Base-by-base conservation (phyloP, 805 yeast species). In the Lipomyces orientalis region DNA sequence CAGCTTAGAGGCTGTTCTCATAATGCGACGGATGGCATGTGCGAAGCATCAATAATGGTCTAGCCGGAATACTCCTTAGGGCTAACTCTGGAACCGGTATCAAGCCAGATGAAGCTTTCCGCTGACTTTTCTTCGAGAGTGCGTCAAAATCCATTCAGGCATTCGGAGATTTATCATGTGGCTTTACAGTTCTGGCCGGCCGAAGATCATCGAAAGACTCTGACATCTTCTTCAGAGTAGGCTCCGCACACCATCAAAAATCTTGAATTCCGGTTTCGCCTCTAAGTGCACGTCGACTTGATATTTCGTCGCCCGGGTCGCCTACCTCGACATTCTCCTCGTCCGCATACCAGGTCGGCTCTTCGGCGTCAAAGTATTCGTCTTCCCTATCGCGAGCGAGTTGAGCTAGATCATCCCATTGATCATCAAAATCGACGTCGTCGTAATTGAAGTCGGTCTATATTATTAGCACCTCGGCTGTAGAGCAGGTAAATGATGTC, bases 231-330 rank as follows among this genome's bases (percentile, higher is more conserved):
- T 37, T 37, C 29, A 9, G 43, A 37, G n/a, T 9, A 16, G 19
- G 22, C 10, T 6, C n/a, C 22, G n/a, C 9, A 33, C n/a, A 35
- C 33, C 1, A 4, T 43, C 54, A 67, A 49, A 61, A 69, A 33
- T 69, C 72, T 58, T 66, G 71, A 4, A 66, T 39, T 10, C 71
- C 70, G 12, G 68, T 69, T 34, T 67, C 61, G n/a, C 71, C 72
- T 16, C 34, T 54, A 39, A 67, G 51, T 14, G 22, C 25, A 31
- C 1, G 29, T 10, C 10, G 31, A 16, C 56, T 60, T 10, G 43
- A 58, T 6, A 31, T 34, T 14, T 39, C 49, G 9, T 54, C 25
- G 10, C 14, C 16, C 14, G 46, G 35, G 25, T 49, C 16, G n/a
- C 31, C n/a, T n/a, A n/a, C n/a, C n/a, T n/a, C n/a, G n/a, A n/a